Conservation (phyloP, 306 rosid species). For the Begonia peltatifolia region DNA sequence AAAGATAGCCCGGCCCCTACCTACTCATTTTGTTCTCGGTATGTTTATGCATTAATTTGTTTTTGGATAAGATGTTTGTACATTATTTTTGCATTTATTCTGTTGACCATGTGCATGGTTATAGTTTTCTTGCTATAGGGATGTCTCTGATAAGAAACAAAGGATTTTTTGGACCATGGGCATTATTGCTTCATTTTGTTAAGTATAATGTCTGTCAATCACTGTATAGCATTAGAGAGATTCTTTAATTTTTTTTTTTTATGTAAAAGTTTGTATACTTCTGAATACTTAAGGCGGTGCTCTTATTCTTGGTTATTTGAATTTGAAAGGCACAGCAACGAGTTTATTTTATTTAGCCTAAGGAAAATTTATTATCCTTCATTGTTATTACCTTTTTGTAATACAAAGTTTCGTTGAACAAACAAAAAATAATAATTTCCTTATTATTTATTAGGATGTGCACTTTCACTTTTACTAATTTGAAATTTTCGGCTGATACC, state of each 20-base stretch:
- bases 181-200: background rate
- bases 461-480: conserved; percentile 1
- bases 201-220: no score
- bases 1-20: conserved; percentile 50
- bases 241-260: no score
- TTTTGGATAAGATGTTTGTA: background rate
- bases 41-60: conserved; percentile 14
- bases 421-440: background rate
- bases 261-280: no score
- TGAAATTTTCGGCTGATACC: conserved; percentile 10
- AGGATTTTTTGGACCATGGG: background rate
- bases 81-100: no score
- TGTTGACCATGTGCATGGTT: no score
- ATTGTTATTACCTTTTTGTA: background rate
- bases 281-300: no score
- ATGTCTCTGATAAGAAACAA: background rate
- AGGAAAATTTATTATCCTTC: background rate
- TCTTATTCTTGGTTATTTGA: no score
- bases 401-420: background rate
- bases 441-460: background rate
- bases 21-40: conserved; percentile 93
- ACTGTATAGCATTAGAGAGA: no score
- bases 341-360: no score
- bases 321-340: no score
- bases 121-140: background rate